Base-by-base conservation (phyloP, 106 monocot genomes). In the Apostasia ramifera region DNA sequence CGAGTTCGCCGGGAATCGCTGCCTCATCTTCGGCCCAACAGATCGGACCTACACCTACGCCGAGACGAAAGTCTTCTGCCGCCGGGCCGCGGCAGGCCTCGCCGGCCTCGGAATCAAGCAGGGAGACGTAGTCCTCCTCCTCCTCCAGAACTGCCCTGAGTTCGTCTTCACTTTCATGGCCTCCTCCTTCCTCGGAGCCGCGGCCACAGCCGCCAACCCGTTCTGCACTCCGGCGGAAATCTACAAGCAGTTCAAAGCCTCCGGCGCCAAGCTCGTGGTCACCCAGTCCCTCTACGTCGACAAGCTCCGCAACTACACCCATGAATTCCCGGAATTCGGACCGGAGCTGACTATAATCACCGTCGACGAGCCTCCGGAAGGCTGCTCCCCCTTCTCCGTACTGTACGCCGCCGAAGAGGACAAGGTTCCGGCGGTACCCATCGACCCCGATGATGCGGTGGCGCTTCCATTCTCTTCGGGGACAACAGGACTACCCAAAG, bases 381-480 rank as follows among this genome's bases (percentile, higher is more conserved):
- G 83, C 6, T 88, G 94, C 74, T 3, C 84, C 38, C 26, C 56
- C 1, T 91, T 92, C 74, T 73, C 74, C 0, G 43, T 91, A 6
- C 13, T 69, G 1, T 56, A n/a, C 6, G 65, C 56, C 5, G 80
- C 70, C 44, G 82, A 76, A 47, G 76, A 76, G 42, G 42, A 11
- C 0, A 57, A 13, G 1, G 5, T 82, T 0, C 78, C 81, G 2
- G 81, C 74, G 40, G 75, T 78, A 13, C 12, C 44, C 53, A 74
- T 89, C 59, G 55, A 76, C 5, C 64, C 86, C 6, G 78, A 84
- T 47, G 80, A 86, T 50, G 54, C 95, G 0, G 95, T 92, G 6
- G 83, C 88, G 56, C 70, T 95, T 39, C 95, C 95, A 8, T 95
- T 84, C 77, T 95, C 95, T 37, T 95, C 95, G 12, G 95, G 95